Percentiles rank a stretch among this genome's conserved stretches.
phyloP scores from a whole-genome alignment of 2,329 filamentous ascomycete genomes.

The Cladophialophora yegresii region DNA sequence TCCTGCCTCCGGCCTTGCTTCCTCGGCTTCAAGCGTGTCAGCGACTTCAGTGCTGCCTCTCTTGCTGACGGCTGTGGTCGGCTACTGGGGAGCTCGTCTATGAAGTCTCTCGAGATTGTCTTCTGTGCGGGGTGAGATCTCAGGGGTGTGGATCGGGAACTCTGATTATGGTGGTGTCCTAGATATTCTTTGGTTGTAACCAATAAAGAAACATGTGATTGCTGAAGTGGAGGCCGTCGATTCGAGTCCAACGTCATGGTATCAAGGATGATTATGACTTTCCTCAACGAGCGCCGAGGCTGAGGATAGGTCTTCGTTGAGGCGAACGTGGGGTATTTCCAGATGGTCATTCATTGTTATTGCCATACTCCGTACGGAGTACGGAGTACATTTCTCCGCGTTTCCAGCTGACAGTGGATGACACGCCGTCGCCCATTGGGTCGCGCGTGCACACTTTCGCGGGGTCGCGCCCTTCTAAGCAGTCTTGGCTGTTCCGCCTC shows the following conservation, averaged over 20 bases:
- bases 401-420: not conserved
- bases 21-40: not conserved
- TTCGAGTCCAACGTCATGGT: not conserved
- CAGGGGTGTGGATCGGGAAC: not conserved
- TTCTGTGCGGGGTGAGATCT: not conserved
- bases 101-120: not conserved
- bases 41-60: not conserved
- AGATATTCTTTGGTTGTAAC: not conserved
- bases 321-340: not conserved
- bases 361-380: not conserved
- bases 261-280: not conserved
- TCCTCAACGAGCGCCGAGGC: not conserved
- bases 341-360: not conserved
- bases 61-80: not conserved
- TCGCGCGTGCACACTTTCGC: not conserved
- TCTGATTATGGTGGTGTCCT: not conserved
- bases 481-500: not conserved
- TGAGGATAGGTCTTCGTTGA: not conserved
- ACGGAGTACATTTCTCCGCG: not conserved
- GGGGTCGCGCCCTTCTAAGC: not conserved
- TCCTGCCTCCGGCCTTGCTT: not conserved
- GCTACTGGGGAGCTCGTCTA: not conserved
- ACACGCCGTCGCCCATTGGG: not conserved
- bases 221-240: not conserved
- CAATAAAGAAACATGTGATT: not conserved